Conservation (phyloP, 805 yeast genomes). For the Priceomyces carsonii region DNA sequence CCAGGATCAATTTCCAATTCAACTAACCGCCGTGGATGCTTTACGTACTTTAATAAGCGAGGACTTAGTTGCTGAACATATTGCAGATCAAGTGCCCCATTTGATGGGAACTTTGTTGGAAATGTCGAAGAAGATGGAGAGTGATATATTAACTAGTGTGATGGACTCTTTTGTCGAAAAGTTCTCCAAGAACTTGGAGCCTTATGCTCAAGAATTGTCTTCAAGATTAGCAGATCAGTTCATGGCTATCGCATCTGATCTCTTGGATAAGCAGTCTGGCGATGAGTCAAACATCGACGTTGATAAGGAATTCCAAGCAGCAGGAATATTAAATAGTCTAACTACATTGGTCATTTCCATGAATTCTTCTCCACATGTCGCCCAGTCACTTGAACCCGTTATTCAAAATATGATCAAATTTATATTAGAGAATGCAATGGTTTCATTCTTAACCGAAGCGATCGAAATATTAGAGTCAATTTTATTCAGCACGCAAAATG, state of each 20-base stretch:
- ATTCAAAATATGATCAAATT: conserved; percentile 34
- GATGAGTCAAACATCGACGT: conserved; percentile 19
- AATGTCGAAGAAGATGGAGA: conserved; percentile 44
- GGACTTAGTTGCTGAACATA: conserved; percentile 41
- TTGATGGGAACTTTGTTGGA: conserved; percentile 45
- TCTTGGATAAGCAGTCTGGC: conserved; percentile 24
- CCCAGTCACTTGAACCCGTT: conserved; percentile 32
- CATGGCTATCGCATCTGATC: conserved; percentile 64
- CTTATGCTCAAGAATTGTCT: conserved; percentile 43
- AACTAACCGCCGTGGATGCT: conserved; percentile 54
- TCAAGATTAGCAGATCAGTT: conserved; percentile 70
- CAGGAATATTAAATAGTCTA: conserved; percentile 43
- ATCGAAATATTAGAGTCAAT: conserved; percentile 53
- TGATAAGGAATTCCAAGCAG: conserved; percentile 46
- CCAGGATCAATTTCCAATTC: conserved; percentile 48
- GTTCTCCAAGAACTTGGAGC: conserved; percentile 43
- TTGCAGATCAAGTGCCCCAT: conserved; percentile 46
- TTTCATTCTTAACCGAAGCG: conserved; percentile 36
- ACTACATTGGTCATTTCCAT: conserved; percentile 44
- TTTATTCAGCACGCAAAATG: conserved; percentile 52
- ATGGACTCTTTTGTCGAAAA: conserved; percentile 48
- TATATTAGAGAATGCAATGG: conserved; percentile 41
- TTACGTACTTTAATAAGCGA: conserved; percentile 49
- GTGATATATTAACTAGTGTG: conserved; percentile 43
- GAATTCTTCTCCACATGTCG: conserved; percentile 41